Base-by-base conservation (phyloP, 768 basidiomycete species). In the Lactifluus echinatus region DNA sequence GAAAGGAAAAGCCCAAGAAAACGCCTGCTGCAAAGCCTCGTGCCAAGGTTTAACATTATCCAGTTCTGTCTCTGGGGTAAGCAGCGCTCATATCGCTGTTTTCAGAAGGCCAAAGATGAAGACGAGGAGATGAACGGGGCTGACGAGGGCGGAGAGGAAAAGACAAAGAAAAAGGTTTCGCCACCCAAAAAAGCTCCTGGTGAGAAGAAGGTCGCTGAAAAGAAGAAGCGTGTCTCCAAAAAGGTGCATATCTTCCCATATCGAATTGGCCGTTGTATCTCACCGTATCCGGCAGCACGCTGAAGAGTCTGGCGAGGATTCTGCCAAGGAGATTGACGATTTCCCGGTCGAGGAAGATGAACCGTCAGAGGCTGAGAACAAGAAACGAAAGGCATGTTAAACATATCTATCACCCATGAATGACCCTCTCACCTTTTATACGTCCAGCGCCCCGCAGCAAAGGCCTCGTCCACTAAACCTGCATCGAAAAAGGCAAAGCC, bases 351-450 rank as follows among this genome's bases (percentile, higher is more conserved):
- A 75, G 11, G 79, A 77, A 5, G 78, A 76, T 14, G 78, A 80
- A 11, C 74, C 74, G 2, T 71, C 50, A 7, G 74, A 73, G 8
- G 68, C 68, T 62, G 69, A 68, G 19, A 55, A 55, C 65, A 87
- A 83, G 75, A 90, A 89, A 72, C 83, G 85, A 72, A 86, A 88
- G 82, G 86, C 83, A 64, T 21, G 72, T 62, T 17, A 4, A 8
- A 8, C 21, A 43, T 29, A 10, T 29, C 39, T 8, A 57, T 14
- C 4, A 4, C 2, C 5, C 21, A 55, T 49, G 8, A 23, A 23
- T 14, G n/a, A 45, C 26, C n/a, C n/a, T n/a, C n/a, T n/a, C n/a
- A n/a, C n/a, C n/a, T n/a, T n/a, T n/a, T n/a, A n/a, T n/a, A n/a
- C n/a, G n/a, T n/a, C n/a, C 28, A 59, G 58, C 53, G 53, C 37